Evolutionary conservation across 495 filamentous ascomycete species (phyloP), one percentile per base, ranked within the genome.

Genomic region (Talaromyces trachyspermus): DNA sequence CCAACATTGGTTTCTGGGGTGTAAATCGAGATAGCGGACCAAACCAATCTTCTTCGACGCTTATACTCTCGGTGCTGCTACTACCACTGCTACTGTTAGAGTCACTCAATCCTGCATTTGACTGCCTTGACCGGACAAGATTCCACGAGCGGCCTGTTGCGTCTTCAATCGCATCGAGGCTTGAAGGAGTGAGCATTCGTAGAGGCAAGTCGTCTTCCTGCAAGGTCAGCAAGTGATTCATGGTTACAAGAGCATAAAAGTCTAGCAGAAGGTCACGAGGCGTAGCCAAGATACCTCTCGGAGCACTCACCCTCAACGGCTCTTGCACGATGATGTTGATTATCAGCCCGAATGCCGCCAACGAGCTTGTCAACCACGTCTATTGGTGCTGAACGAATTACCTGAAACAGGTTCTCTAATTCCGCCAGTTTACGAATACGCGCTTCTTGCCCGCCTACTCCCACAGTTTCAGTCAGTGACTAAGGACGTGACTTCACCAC

Each of bases 311-410:
- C 44, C 19, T 14, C 30, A 15, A 22, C 8, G 10, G 29, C 20
- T 25, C 9, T n/a, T n/a, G 23, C 10, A 18, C 39, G 39, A 17
- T 23, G 39, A 26, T 15, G 19, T 18, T 24, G 30, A 9, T 30
- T 29, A 15, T 37, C 29, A 15, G 29, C 10, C 2, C 69, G 61
- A 46, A 72, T 61, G 27, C 65, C 56, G 6, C 53, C 56, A 30
- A 72, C 53, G 14, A 72, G 29, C 5, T 57, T 52, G 43, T 68
- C 64, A 10, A 69, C 62, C 9, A 64, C 50, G 5, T 59, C 44
- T 12, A 53, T 51, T 27, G 66, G 64, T 15, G 65, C 69, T 3
- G 64, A 64, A 18, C 67, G 65, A 53, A 72, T 65, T 32, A 62
- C 61, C 27, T 64, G 56, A 52, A 72, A 68, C 43, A 72, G 56